Percentiles rank a stretch among this genome's conserved stretches.
phyloP scores from a whole-genome alignment of 345 rosid species.

The Sisymbrium irio region DNA sequence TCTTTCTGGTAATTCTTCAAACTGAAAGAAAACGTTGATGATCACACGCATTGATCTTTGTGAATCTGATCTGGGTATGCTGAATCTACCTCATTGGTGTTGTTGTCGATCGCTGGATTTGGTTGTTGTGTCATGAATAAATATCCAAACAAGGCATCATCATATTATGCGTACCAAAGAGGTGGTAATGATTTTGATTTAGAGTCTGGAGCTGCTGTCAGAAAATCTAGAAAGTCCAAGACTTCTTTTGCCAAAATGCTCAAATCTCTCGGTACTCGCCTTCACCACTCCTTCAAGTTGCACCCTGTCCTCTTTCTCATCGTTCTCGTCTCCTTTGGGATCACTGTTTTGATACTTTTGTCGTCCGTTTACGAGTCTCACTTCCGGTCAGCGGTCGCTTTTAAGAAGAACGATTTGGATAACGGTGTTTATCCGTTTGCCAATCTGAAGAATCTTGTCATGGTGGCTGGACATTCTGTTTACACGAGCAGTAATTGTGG shows the following conservation, averaged over 20 bases:
- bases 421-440: constrained; percentile 55
- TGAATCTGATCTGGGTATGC: constrained; percentile 45
- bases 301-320: constrained; percentile 56
- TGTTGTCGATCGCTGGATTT: constrained; percentile 27
- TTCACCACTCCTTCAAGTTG: constrained; percentile 58
- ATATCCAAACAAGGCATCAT: constrained; percentile 49
- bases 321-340: constrained; percentile 60
- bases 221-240: constrained; percentile 60
- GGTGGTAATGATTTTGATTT: constrained; percentile 60
- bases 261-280: constrained; percentile 49
- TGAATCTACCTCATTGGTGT: constrained; percentile 29
- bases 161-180: constrained; percentile 72
- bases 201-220: constrained; percentile 61
- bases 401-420: constrained; percentile 37
- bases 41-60: constrained; percentile 24
- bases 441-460: constrained; percentile 72
- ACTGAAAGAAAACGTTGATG: constrained; percentile 2
- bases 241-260: constrained; percentile 50
- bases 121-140: constrained; percentile 53
- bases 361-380: constrained; percentile 49
- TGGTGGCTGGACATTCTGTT: constrained; percentile 98
- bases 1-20: not conserved
- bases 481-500: constrained; percentile 80
- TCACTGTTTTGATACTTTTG: constrained; percentile 51
- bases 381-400: constrained; percentile 34